Conservation (phyloP, 305 asterid genomes). For the Stenogyne calaminthoides region DNA sequence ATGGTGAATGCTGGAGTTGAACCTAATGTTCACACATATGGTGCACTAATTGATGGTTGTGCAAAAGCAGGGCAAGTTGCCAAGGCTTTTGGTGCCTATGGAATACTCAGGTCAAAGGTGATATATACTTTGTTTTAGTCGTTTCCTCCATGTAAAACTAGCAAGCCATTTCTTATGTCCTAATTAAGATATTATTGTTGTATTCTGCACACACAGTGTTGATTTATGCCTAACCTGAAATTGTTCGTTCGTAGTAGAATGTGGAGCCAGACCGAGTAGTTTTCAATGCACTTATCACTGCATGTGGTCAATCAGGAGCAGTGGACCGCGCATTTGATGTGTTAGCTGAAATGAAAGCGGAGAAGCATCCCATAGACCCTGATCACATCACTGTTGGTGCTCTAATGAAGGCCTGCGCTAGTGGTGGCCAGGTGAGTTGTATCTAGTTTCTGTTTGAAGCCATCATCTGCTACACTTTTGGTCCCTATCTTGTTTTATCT, state of each 20-base stretch:
- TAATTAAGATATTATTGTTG: slow-evolving; percentile 8
- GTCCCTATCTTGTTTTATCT: slow-evolving; percentile 17
- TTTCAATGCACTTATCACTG: slow-evolving; percentile 97
- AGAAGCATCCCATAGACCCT: slow-evolving; percentile 81
- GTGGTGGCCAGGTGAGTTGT: slow-evolving; percentile 72
- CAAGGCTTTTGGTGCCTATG: slow-evolving; percentile 99
- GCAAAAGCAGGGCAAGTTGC: slow-evolving; percentile 99
- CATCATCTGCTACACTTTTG: slow-evolving; percentile 25
- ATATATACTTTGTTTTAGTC: slow-evolving; percentile 14
- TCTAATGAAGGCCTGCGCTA: slow-evolving; percentile 91
- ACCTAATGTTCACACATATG: slow-evolving; percentile 93
- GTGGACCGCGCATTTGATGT: slow-evolving; percentile 98
- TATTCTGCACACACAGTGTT: slow-evolving; percentile 16
- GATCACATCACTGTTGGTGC: slow-evolving; percentile 97
- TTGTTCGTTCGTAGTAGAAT: slow-evolving; percentile 68
- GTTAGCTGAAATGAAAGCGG: slow-evolving; percentile 86
- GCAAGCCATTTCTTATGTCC: slow-evolving; percentile 18
- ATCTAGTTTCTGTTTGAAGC: slow-evolving; percentile 24
- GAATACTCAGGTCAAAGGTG: slow-evolving; percentile 96
- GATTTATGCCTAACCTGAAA: slow-evolving; percentile 40
- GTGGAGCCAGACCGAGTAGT: slow-evolving; percentile 98
- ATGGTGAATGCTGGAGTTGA: slow-evolving; percentile 97
- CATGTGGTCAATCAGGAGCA: slow-evolving; percentile 98
- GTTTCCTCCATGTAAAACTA: slow-evolving; percentile 21
- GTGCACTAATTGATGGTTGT: slow-evolving; percentile 98